These are phyloP conservation scores for Penicillium parvum DNA, from an alignment of 495 filamentous ascomycete species.

Conservation along the genomic window DNA sequence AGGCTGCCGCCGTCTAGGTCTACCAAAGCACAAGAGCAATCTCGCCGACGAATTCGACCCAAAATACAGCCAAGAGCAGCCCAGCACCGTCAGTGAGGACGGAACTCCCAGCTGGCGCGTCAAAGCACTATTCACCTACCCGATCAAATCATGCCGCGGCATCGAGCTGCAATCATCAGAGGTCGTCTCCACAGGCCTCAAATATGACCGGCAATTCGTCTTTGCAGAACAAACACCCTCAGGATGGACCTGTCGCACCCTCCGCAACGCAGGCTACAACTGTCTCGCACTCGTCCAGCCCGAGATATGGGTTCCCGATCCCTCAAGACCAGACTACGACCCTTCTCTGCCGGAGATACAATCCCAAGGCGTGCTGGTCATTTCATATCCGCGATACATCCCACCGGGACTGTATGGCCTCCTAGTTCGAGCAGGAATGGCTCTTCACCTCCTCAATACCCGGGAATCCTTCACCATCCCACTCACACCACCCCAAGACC, in stretches of 20 bases:
- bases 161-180: conserved; percentile 67
- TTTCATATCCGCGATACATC: conserved; percentile 32
- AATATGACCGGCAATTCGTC: conserved; percentile 80
- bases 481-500: conserved; percentile 52
- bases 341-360: conserved; percentile 34
- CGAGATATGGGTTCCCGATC: conserved; percentile 76
- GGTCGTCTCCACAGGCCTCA: conserved; percentile 66
- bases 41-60: conserved; percentile 36
- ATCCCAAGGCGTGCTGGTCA: conserved; percentile 35
- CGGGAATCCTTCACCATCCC: conserved; percentile 55
- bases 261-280: conserved; percentile 64
- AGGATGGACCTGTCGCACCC: conserved; percentile 72
- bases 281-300: conserved; percentile 67
- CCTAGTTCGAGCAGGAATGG: conserved; percentile 14
- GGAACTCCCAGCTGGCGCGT: conserved; percentile 49
- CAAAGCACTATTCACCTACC: conserved; percentile 82
- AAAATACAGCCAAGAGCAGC: conserved; percentile 27
- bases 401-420: conserved; percentile 6
- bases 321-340: conserved; percentile 40
- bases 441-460: conserved; percentile 18
- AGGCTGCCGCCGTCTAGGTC: conserved; percentile 36
- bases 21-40: conserved; percentile 28
- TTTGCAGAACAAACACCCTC: conserved; percentile 58
- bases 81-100: conserved; percentile 9
- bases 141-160: conserved; percentile 80